These are phyloP conservation scores for Zangia roseola DNA, from an alignment of 768 basidiomycete species.

Conservation along the genomic window DNA sequence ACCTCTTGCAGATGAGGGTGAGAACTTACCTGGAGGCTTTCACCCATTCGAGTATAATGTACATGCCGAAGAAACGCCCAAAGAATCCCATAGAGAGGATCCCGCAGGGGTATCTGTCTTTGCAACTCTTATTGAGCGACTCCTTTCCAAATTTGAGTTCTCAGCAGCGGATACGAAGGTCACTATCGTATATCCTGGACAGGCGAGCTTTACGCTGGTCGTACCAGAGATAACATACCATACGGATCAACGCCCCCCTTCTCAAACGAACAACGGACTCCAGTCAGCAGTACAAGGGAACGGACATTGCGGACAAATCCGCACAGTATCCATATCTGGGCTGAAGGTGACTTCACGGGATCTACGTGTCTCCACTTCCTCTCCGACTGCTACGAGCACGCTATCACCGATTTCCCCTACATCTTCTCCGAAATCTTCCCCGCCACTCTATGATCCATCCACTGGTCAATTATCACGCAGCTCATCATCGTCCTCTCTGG, in stretches of 20 bases:
- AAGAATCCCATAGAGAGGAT: slow-evolving; percentile 41
- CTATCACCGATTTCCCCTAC: slow-evolving; percentile 27
- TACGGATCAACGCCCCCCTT: slow-evolving; percentile 31
- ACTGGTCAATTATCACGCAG: slow-evolving; percentile 36
- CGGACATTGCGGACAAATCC: slow-evolving; percentile 27
- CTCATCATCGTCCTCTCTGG: slow-evolving; percentile 60
- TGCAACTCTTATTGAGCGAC: slow-evolving; percentile 73
- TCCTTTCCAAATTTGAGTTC: slow-evolving; percentile 78
- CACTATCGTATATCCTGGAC: slow-evolving; percentile 64
- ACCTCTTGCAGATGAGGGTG: slow-evolving; percentile 33
- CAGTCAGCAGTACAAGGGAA: slow-evolving; percentile 16
- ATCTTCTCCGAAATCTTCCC: slow-evolving; percentile 14
- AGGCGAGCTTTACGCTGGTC: slow-evolving; percentile 58
- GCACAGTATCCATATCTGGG: slow-evolving; percentile 57
- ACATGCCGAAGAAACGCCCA: slow-evolving; percentile 35
- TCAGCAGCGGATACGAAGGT: slow-evolving; percentile 67
- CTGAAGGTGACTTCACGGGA: slow-evolving; percentile 52
- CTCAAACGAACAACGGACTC: slow-evolving; percentile 28
- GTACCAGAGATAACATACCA: slow-evolving; percentile 59
- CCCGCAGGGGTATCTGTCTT: slow-evolving; percentile 79
- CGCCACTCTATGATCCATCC: slow-evolving; percentile 1
- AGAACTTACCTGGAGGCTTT: slow-evolving; percentile 66
- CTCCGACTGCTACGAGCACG: slow-evolving; percentile 21
- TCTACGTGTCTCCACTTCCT: slow-evolving; percentile 30
- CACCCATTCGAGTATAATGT: slow-evolving; percentile 45